Base-by-base conservation (phyloP, 768 basidiomycete species). In the Pleurotus djamor region DNA sequence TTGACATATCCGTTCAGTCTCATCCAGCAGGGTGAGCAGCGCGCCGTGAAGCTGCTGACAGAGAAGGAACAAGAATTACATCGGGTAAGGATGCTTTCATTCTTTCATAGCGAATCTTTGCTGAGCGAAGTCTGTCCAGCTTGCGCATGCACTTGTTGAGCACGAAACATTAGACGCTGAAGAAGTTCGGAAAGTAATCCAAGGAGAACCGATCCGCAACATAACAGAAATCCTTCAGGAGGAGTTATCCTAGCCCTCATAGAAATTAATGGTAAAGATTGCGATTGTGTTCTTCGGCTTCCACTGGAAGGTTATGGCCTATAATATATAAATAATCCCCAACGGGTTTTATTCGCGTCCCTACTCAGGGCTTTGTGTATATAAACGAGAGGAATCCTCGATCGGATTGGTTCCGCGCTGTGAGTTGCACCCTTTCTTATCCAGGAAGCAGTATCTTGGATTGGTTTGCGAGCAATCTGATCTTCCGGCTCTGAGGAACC, bases 121-220 rank as follows among this genome's bases (percentile, higher is more conserved):
- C 5, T 28, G 16, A 35, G 35, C 16, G 43, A 16, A 3, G 49
- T 61, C 63, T 58, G 35, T 51, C 33, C 63, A 95, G 94, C 85
- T 98, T 43, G 96, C 96, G 1, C 83, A 83, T 57, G 96, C 96
- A 8, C 76, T 99, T 59, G 89, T 99, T 10, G 95, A 98, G 71
- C 90, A 96, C 73, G 96, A 99, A 77, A 98, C 96, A 16, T 77
- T 99, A 63, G 87, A 88, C 64, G 78, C 84, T 43, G 88, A 92
- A 8, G 94, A 99, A 72, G 96, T 98, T 14, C 78, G 81, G 67
- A 88, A 83, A 73, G 94, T 96, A 28, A 83, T 98, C 69, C 86
- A 80, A 59, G 95, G 95, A 41, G 87, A 96, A 71, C 79, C 82
- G 55, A 90, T 94, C 72, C 85, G 88, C 59, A 81, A 77, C 59